A percentile compares a stretch with the other conserved stretches of the same genome.
These are phyloP conservation scores for Hyaloperonospora brassicae DNA, from an alignment of 352 stramenopile genomes.

Conservation along the genomic window DNA sequence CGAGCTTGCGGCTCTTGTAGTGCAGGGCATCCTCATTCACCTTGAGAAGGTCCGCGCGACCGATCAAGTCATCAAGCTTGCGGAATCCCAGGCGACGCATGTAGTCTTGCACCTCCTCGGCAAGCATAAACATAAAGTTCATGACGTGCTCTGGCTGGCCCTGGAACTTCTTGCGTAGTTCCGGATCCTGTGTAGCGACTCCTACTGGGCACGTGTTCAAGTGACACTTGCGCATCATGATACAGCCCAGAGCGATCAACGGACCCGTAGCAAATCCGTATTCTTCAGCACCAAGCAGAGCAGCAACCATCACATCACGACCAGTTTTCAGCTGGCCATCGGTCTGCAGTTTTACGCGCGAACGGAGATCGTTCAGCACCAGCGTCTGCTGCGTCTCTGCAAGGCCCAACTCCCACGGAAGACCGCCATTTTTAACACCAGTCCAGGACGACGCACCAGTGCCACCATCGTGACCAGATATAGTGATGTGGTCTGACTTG, in stretches of 20 bases:
- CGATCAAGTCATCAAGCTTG: constrained; percentile 91
- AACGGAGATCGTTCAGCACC: constrained; percentile 92
- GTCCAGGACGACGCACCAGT: constrained; percentile 94
- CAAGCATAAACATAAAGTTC: constrained; percentile 96
- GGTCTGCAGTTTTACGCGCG: constrained; percentile 90
- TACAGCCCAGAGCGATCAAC: constrained; percentile 93
- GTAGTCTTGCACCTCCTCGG: constrained; percentile 88
- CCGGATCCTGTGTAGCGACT: constrained; percentile 94
- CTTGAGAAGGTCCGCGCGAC: constrained; percentile 89
- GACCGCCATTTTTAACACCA: constrained; percentile 89
- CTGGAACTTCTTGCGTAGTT: constrained; percentile 93
- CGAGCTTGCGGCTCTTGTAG: constrained; percentile 76
- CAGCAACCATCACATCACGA: constrained; percentile 91
- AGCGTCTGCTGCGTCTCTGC: constrained; percentile 95
- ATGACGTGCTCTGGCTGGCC: constrained; percentile 94
- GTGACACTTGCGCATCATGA: constrained; percentile 98
- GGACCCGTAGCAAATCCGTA: constrained; percentile 93
- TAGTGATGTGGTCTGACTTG: constrained; percentile 93
- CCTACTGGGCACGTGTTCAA: constrained; percentile 97
- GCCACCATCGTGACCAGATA: constrained; percentile 92
- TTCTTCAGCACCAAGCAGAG: constrained; percentile 93
- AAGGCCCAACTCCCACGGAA: constrained; percentile 94
- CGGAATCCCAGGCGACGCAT: constrained; percentile 84
- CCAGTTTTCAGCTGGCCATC: constrained; percentile 93
- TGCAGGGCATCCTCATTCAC: constrained; percentile 73